phyloP scores from a whole-genome alignment of 1,284 basidiomycete genomes.

The Cystobasidium sp. region DNA sequence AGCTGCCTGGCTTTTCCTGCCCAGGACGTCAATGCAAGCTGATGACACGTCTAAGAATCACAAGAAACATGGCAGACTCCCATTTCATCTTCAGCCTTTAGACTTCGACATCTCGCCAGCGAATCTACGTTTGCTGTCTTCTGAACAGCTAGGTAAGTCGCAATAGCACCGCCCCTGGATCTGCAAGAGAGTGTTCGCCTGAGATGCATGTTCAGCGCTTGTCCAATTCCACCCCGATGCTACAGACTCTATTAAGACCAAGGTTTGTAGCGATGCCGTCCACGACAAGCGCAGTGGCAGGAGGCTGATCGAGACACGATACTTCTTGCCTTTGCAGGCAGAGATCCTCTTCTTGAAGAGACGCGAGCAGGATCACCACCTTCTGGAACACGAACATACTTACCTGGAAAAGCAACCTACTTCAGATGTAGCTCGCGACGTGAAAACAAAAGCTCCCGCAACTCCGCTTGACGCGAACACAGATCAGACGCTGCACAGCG shows the following conservation, averaged over 20 bases:
- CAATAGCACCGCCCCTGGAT: background rate
- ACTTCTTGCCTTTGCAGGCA: slow-evolving; percentile 13
- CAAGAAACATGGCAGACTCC: slow-evolving; percentile 9
- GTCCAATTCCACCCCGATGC: slow-evolving; percentile 40
- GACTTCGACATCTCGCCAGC: slow-evolving; percentile 23
- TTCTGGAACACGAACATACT: background rate
- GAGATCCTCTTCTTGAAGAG: slow-evolving; percentile 36
- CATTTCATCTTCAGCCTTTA: slow-evolving; percentile 31
- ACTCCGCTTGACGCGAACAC: background rate
- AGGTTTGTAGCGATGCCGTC: slow-evolving; percentile 2
- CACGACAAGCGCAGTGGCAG: background rate
- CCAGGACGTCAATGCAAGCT: slow-evolving; percentile 7
- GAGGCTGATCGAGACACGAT: background rate
- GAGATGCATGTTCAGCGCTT: slow-evolving; percentile 5
- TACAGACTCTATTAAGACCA: slow-evolving; percentile 15
- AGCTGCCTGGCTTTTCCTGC: background rate
- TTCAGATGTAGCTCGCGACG: no score
- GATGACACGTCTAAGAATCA: background rate
- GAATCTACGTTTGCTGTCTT: slow-evolving; percentile 18
- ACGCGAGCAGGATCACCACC: slow-evolving; percentile 18
- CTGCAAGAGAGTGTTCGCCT: no score
- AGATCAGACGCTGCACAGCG: background rate
- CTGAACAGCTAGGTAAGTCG: slow-evolving; percentile 32
- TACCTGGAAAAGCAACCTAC: background rate
- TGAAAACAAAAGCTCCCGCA: background rate